These are phyloP conservation scores for Draba incana DNA, from an alignment of 345 rosid species.

Conservation along the genomic window DNA sequence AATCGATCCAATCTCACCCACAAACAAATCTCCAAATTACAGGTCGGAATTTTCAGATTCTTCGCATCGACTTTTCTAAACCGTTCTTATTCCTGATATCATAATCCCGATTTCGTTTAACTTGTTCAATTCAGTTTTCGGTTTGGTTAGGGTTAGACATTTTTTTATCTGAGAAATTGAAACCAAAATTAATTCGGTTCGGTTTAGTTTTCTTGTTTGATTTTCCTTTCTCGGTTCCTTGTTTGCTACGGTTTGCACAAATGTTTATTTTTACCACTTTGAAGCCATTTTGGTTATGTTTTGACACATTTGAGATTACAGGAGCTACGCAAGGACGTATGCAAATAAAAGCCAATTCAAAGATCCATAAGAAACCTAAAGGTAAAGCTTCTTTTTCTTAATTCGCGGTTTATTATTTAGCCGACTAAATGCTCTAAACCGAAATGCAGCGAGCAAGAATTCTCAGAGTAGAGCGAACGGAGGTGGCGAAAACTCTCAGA, in stretches of 20 bases:
- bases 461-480: slow-evolving; percentile 12
- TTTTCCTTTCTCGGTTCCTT: too few relatives aligned
- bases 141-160: neutral
- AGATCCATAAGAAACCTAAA: slow-evolving; percentile 52
- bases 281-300: slow-evolving; percentile 3
- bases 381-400: slow-evolving; percentile 38
- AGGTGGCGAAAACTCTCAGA: slow-evolving; percentile 26
- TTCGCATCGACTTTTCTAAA: neutral
- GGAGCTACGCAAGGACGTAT: slow-evolving; percentile 80
- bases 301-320: slow-evolving; percentile 26
- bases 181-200: neutral
- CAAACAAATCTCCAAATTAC: slow-evolving; percentile 62
- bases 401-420: neutral
- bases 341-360: slow-evolving; percentile 55
- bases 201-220: neutral
- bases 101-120: neutral
- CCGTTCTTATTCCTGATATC: too few relatives aligned
- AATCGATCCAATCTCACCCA: slow-evolving; percentile 46
- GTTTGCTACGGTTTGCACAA: too few relatives aligned
- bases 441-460: slow-evolving; percentile 29
- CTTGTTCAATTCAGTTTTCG: slow-evolving; percentile 1
- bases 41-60: slow-evolving; percentile 38
- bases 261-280: too few relatives aligned
- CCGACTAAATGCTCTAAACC: neutral
- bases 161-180: neutral